Conservation (phyloP, 768 basidiomycete species). For the Agrocybe chaxingu region DNA sequence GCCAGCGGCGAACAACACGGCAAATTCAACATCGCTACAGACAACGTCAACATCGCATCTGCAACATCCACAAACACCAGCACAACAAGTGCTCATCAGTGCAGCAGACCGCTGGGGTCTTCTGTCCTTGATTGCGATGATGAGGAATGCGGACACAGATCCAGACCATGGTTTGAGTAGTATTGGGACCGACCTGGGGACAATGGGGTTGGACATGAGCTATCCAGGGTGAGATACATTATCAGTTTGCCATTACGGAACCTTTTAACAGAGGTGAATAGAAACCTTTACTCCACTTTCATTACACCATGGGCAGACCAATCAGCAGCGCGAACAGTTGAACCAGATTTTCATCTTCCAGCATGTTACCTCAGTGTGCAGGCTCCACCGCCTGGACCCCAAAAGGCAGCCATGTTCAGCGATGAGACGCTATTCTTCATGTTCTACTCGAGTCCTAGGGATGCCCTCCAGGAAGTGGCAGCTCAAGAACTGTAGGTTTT, state of each 20-base stretch:
- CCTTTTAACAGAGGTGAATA: conserved; percentile 27
- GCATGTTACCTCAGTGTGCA: conserved; percentile 87
- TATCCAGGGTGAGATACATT: conserved; percentile 65
- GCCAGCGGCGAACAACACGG: conserved; percentile 29
- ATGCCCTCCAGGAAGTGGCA: conserved; percentile 91
- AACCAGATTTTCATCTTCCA: conserved; percentile 90
- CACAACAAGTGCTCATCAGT: conserved; percentile 88
- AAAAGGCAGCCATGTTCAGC: conserved; percentile 80
- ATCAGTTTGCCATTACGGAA: conserved; percentile 7
- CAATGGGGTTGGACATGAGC: conserved; percentile 88
- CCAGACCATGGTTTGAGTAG: conserved; percentile 78
- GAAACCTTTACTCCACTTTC: conserved; percentile 87
- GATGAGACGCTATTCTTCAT: conserved; percentile 98
- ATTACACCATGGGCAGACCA: conserved; percentile 97
- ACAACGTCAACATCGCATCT: conserved; percentile 30
- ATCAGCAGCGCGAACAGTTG: conserved; percentile 77
- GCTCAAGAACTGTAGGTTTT: conserved; percentile 87
- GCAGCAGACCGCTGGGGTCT: conserved; percentile 97
- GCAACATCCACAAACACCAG: conserved; percentile 79
- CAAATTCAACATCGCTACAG: conserved; percentile 30
- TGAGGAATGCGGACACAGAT: conserved; percentile 75
- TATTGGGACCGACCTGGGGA: conserved; percentile 88
- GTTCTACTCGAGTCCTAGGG: conserved; percentile 93
- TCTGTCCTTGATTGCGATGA: conserved; percentile 78
- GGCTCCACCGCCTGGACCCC: conserved; percentile 78